These are phyloP conservation scores for Cladosporium austrohemisphaericum DNA, from an alignment of 2,329 filamentous ascomycete genomes.

Conservation along the genomic window DNA sequence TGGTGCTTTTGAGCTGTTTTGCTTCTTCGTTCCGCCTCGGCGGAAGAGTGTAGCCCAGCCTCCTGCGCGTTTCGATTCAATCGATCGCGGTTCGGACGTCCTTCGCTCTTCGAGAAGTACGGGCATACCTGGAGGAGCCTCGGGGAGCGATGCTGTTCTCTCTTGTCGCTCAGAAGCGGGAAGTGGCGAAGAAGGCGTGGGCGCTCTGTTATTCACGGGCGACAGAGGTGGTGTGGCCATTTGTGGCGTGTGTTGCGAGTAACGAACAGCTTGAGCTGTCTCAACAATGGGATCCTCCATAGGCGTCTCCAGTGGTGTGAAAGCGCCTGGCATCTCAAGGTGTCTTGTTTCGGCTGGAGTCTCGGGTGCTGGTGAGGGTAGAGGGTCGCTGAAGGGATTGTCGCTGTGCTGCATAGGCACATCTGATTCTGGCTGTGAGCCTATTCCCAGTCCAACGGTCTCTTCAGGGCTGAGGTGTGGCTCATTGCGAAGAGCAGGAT, in stretches of 20 bases:
- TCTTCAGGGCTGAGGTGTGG: constrained; percentile 18
- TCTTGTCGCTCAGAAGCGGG: constrained; percentile 14
- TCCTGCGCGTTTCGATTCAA: constrained; percentile 25
- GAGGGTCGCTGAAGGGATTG: constrained; percentile 29
- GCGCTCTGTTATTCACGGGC: constrained; percentile 20
- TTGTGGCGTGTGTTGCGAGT: constrained; percentile 10
- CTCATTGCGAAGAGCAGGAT: constrained; percentile 32
- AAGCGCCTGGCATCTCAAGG: constrained; percentile 19
- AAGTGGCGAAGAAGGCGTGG: constrained; percentile 4
- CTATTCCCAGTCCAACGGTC: constrained; percentile 31
- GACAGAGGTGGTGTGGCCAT: constrained; percentile 36
- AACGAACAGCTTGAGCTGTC: constrained; percentile 40
- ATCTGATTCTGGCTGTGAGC: constrained; percentile 9
- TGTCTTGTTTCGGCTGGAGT: constrained; percentile 7
- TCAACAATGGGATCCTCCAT: constrained; percentile 47
- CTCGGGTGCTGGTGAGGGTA: constrained; percentile 18
- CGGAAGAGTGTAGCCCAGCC: constrained; percentile 73
- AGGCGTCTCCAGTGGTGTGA: constrained; percentile 39
- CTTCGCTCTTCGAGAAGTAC: constrained; percentile 19
- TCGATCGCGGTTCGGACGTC: constrained; percentile 47
- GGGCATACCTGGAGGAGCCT: constrained; percentile 32
- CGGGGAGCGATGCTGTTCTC: constrained; percentile 20
- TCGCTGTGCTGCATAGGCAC: constrained; percentile 10
- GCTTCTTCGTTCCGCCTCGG: constrained; percentile 52
- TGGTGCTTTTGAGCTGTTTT: constrained; percentile 45